Conservation (phyloP, 306 rosid species). For the Rosa persica region DNA sequence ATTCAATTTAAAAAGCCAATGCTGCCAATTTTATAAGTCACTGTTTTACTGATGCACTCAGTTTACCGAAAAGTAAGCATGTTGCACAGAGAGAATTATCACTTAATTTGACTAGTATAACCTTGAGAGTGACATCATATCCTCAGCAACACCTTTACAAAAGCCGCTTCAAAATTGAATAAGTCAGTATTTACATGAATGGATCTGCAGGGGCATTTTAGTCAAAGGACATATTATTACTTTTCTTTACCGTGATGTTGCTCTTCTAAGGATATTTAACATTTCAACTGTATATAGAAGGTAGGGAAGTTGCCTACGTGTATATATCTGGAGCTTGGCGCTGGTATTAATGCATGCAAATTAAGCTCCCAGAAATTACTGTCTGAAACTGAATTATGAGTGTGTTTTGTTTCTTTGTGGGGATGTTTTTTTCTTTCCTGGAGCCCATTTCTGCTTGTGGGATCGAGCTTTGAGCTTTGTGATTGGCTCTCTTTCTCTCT, state of each 20-base stretch:
- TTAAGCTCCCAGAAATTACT: conserved; percentile 28
- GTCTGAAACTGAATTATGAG: conserved; percentile 48
- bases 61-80: conserved; percentile 76
- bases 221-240: conserved; percentile 27
- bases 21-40: conserved; percentile 41
- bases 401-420: conserved; percentile 81
- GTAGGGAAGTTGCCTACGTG: conserved; percentile 35
- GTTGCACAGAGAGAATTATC: conserved; percentile 53
- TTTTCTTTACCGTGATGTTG: neutral
- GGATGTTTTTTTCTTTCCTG: conserved; percentile 53
- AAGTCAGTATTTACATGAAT: conserved; percentile 28
- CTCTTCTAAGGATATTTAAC: neutral
- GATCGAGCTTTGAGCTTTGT: conserved; percentile 74
- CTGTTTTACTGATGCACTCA: conserved; percentile 55
- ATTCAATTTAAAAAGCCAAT: conserved; percentile 42
- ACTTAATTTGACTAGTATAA: conserved; percentile 53
- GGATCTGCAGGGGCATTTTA: conserved; percentile 42
- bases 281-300: neutral
- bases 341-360: conserved; percentile 76
- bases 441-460: conserved; percentile 90
- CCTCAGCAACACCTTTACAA: conserved; percentile 76
- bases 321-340: conserved; percentile 36
- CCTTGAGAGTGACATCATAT: conserved; percentile 89
- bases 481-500: conserved; percentile 56
- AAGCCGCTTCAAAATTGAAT: conserved; percentile 69